phyloP scores from a whole-genome alignment of 140 eudicot species.

The Anethum foeniculum region DNA sequence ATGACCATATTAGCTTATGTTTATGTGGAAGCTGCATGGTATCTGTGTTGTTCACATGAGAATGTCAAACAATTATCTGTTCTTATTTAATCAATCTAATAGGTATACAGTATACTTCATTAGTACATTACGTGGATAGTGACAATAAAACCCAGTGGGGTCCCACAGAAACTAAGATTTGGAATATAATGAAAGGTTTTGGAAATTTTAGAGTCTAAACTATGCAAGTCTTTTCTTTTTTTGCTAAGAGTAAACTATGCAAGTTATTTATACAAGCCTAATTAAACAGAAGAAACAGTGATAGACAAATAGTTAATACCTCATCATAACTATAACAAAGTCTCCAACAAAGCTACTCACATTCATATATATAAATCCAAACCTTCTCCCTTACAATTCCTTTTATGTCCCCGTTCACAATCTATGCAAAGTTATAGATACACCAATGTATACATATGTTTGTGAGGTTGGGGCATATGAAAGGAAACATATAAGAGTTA shows the following conservation, averaged over 20 bases:
- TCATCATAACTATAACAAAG: background rate
- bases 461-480: background rate
- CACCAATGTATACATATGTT: background rate
- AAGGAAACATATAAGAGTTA: background rate
- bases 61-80: background rate
- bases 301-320: background rate
- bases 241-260: background rate
- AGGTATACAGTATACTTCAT: background rate
- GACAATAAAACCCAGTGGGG: background rate
- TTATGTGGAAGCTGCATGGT: background rate
- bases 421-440: background rate
- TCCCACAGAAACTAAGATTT: too few species aligned
- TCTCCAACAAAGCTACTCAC: background rate
- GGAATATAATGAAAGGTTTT: background rate
- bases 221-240: background rate
- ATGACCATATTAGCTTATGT: background rate
- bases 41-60: background rate
- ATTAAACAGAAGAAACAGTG: background rate
- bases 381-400: background rate
- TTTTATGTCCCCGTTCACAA: background rate
- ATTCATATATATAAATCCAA: background rate
- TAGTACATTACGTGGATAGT: too few species aligned
- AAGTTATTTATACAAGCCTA: background rate
- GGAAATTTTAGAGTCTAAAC: background rate
- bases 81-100: background rate